Conservation (phyloP, 108 stramenopile species). For the Tribonema minus region DNA sequence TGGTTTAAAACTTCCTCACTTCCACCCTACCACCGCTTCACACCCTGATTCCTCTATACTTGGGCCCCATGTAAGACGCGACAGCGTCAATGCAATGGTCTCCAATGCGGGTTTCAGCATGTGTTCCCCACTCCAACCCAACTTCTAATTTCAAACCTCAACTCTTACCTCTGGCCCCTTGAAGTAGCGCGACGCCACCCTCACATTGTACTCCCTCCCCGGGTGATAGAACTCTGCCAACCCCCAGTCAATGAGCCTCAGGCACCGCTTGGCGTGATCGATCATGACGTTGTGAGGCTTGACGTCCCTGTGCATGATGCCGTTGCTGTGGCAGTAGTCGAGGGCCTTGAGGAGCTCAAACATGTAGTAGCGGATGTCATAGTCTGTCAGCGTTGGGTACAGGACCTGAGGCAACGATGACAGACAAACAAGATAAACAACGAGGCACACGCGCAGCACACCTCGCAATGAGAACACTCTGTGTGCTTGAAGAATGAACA, state of each 20-base stretch:
- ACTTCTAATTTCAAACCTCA: too few species aligned
- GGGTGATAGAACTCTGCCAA: slow-evolving; percentile 99
- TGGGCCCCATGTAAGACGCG: too few species aligned
- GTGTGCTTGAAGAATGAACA: too few species aligned
- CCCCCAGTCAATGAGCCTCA: slow-evolving; percentile 99
- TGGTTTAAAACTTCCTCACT: too few species aligned
- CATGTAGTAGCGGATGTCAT: slow-evolving; percentile 98
- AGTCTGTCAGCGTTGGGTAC: slow-evolving; percentile 95
- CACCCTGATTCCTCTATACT: too few species aligned
- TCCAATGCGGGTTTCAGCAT: too few species aligned
- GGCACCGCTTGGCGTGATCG: slow-evolving; percentile 93
- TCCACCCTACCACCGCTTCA: too few species aligned
- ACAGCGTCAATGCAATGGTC: too few species aligned
- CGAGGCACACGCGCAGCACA: too few species aligned
- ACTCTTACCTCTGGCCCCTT: slow-evolving; percentile 69
- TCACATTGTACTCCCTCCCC: slow-evolving; percentile 98
- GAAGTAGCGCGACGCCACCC: slow-evolving; percentile 98
- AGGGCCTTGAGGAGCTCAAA: slow-evolving; percentile 97
- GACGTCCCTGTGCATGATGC: slow-evolving; percentile 99
- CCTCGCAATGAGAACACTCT: too few species aligned
- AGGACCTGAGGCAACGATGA: slow-evolving; percentile 69
- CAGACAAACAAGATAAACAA: too few species aligned
- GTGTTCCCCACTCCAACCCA: too few species aligned
- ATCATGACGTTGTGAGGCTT: slow-evolving; percentile 99
- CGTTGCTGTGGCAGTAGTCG: slow-evolving; percentile 99